phyloP scores from a whole-genome alignment of 352 stramenopile genomes.

The Phytopythium aichiense region DNA sequence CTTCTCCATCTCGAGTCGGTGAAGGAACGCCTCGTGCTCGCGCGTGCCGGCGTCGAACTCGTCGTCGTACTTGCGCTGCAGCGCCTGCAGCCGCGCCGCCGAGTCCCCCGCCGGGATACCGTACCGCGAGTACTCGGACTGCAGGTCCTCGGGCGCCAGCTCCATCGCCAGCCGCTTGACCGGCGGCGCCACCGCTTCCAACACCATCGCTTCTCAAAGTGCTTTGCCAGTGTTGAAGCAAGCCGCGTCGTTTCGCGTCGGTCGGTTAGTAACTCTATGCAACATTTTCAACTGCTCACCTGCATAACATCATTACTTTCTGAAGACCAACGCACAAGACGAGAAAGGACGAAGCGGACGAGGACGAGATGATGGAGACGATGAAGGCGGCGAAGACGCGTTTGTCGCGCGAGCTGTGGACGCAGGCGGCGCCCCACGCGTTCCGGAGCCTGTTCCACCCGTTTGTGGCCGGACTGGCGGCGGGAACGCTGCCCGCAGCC shows the following conservation, averaged over 20 bases:
- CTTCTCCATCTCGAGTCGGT: conserved; percentile 38
- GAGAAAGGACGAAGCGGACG: background rate
- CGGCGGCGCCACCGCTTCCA: conserved; percentile 13
- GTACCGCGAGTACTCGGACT: conserved; percentile 57
- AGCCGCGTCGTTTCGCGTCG: conserved; percentile 13
- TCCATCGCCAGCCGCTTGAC: conserved; percentile 42
- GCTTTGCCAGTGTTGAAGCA: conserved; percentile 1
- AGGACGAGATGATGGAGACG: background rate
- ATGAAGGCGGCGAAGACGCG: background rate
- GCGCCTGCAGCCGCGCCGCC: conserved; percentile 28
- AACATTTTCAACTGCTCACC: no score
- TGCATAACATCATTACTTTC: conserved; percentile 10
- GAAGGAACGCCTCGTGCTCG: conserved; percentile 36
- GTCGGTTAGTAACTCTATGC: no score
- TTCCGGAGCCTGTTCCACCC: conserved; percentile 49
- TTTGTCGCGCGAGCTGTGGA: conserved; percentile 24
- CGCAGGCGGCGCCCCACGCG: conserved; percentile 19
- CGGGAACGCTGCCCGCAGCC: conserved; percentile 20
- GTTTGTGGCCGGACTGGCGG: conserved; percentile 36
- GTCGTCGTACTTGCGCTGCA: conserved; percentile 62
- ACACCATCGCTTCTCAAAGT: conserved; percentile 6
- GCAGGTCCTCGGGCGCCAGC: conserved; percentile 48
- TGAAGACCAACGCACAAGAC: background rate
- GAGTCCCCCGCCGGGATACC: conserved; percentile 42
- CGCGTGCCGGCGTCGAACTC: conserved; percentile 36